Evolutionary conservation across 345 rosid species (phyloP).

Genomic region (Chamaenerion angustifolium): DNA sequence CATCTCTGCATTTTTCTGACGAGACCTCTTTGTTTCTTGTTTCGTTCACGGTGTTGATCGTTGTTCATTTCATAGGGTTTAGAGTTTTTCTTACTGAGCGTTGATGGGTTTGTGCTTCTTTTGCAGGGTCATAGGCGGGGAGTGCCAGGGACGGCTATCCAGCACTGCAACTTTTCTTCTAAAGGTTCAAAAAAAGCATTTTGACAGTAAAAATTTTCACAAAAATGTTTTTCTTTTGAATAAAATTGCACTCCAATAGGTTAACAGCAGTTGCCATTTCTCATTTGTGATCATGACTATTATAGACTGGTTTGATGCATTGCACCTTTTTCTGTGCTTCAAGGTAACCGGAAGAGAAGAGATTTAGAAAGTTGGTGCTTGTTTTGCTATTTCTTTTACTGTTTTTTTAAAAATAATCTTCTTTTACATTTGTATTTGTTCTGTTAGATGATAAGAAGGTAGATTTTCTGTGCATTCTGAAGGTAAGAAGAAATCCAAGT

Average conservation of each 20-base stretch:
- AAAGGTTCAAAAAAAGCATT: conserved; percentile 29
- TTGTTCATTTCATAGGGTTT: not conserved
- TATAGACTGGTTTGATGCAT: too few species aligned
- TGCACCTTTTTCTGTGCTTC: too few species aligned
- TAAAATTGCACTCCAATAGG: too few species aligned
- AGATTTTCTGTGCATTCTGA: conserved; percentile 9
- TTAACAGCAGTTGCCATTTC: too few species aligned
- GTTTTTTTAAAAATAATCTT: too few species aligned
- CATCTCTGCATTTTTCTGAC: not conserved
- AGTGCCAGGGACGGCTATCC: conserved; percentile 35
- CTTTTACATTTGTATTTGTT: too few species aligned
- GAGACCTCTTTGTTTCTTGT: not conserved
- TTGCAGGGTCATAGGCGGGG: conserved; percentile 34
- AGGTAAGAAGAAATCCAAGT: conserved; percentile 62
- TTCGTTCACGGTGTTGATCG: conserved; percentile 2
- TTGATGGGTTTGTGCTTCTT: not conserved
- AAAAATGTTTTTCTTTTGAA: too few species aligned
- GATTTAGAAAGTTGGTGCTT: too few species aligned
- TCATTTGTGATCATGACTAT: too few species aligned
- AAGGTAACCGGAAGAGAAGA: too few species aligned
- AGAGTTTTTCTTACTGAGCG: not conserved
- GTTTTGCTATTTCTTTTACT: too few species aligned
- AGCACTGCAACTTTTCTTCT: conserved; percentile 37
- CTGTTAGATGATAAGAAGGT: not conserved
- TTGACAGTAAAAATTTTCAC: too few species aligned